These are phyloP conservation scores for Melanopsichium pennsylvanicum DNA, from an alignment of 1,284 basidiomycete species.

Conservation along the genomic window DNA sequence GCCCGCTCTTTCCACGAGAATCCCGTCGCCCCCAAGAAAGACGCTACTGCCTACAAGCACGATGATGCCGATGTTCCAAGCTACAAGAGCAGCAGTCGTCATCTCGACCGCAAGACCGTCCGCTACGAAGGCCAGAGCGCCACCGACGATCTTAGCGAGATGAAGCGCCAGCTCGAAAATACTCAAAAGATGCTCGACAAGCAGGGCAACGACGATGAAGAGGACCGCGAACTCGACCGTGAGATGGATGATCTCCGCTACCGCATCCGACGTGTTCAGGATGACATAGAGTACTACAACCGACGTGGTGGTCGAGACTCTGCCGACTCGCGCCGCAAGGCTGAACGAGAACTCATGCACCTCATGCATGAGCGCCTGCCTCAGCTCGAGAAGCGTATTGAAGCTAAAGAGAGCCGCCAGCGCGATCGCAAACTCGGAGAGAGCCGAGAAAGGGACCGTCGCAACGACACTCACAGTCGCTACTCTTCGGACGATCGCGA, in stretches of 20 bases:
- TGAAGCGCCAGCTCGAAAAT: slow-evolving; percentile 84
- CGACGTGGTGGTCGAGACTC: slow-evolving; percentile 77
- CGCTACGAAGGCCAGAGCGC: slow-evolving; percentile 77
- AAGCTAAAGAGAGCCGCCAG: slow-evolving; percentile 79
- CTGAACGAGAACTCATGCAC: slow-evolving; percentile 86
- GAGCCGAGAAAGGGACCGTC: slow-evolving; percentile 77
- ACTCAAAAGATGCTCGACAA: slow-evolving; percentile 84
- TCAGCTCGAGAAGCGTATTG: slow-evolving; percentile 84
- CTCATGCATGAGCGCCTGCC: slow-evolving; percentile 92
- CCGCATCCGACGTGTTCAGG: slow-evolving; percentile 84
- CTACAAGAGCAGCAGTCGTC: slow-evolving; percentile 86
- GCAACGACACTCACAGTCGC: slow-evolving; percentile 74
- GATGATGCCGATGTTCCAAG: slow-evolving; percentile 71
- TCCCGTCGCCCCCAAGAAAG: slow-evolving; percentile 73
- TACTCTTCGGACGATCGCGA: slow-evolving; percentile 43
- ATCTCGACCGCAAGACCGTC: slow-evolving; percentile 85
- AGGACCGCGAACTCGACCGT: slow-evolving; percentile 73
- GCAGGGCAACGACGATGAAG: slow-evolving; percentile 81
- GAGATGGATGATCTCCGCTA: slow-evolving; percentile 89
- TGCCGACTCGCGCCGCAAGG: slow-evolving; percentile 80
- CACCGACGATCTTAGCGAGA: slow-evolving; percentile 77
- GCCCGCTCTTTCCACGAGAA: slow-evolving; percentile 74
- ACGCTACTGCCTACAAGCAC: slow-evolving; percentile 94
- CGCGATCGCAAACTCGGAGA: slow-evolving; percentile 71
- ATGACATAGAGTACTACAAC: slow-evolving; percentile 89